Evolutionary conservation across 164 flowering plant genomes (phyloP).

Genomic region (Tetracentron sinense): DNA sequence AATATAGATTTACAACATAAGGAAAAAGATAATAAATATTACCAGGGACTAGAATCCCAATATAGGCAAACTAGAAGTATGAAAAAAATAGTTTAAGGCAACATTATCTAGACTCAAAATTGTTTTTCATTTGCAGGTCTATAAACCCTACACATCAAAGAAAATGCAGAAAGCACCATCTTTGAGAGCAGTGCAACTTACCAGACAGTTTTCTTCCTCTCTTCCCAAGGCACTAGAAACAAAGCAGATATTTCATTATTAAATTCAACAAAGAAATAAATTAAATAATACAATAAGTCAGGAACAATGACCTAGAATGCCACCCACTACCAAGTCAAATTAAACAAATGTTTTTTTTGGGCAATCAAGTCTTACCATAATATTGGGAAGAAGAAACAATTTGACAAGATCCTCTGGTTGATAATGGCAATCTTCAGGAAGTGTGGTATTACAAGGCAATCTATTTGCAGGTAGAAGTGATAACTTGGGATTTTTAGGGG

Average conservation of each 20-base stretch:
- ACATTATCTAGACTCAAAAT: no score
- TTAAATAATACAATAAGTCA: not conserved
- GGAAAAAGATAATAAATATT: no score
- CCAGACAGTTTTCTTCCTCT: conserved; percentile 47
- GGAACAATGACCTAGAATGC: not conserved
- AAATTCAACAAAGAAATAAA: conserved; percentile 7
- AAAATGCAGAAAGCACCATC: not conserved
- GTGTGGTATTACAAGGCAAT: conserved; percentile 49
- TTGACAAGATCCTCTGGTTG: conserved; percentile 94
- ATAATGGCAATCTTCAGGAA: conserved; percentile 98
- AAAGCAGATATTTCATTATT: conserved; percentile 11
- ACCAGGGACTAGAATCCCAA: no score
- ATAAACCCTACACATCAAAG: not conserved
- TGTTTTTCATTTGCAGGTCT: no score
- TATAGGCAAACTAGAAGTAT: no score
- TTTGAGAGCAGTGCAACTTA: conserved; percentile 16
- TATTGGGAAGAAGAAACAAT: conserved; percentile 81
- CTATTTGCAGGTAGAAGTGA: conserved; percentile 66
- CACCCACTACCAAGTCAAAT: not conserved
- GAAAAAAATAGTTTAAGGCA: no score
- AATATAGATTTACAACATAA: no score
- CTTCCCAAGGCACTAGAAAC: conserved; percentile 76
- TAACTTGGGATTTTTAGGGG: conserved; percentile 80
- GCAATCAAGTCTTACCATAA: conserved; percentile 46
- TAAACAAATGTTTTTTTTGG: not conserved